phyloP scores from a whole-genome alignment of 2,329 filamentous ascomycete genomes.

The Penicillium frequentans region DNA sequence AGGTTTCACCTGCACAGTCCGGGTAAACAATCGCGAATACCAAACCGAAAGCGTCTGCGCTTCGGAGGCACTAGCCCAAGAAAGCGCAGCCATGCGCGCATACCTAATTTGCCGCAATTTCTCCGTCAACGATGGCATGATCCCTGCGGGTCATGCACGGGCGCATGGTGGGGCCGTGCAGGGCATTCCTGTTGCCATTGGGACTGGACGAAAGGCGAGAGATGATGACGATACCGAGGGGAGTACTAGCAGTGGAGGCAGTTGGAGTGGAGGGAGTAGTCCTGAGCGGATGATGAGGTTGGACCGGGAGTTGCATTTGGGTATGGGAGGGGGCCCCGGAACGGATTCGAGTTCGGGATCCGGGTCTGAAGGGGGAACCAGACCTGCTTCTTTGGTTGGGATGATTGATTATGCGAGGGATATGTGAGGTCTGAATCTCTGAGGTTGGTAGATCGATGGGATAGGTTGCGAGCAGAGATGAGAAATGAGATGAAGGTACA shows the following conservation, averaged over 20 bases:
- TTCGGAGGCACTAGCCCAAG: conserved; percentile 78
- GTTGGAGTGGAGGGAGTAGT: conserved; percentile 57
- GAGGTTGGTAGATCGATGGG: background rate
- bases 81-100: conserved; percentile 91
- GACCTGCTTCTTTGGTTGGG: background rate
- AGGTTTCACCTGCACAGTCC: conserved; percentile 85
- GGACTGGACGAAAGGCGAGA: conserved; percentile 56
- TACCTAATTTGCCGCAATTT: conserved; percentile 99
- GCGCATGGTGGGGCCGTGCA: conserved; percentile 57
- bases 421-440: background rate
- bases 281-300: conserved; percentile 31
- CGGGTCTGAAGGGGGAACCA: background rate
- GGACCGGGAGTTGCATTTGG: background rate
- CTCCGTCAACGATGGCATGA: conserved; percentile 94
- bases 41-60: conserved; percentile 85
- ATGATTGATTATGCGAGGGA: conserved; percentile 6
- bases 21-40: conserved; percentile 96
- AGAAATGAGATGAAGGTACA: background rate
- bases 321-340: background rate
- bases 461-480: background rate
- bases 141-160: conserved; percentile 55
- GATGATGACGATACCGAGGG: conserved; percentile 48
- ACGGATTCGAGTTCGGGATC: background rate
- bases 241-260: conserved; percentile 46
- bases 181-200: conserved; percentile 64